These are phyloP conservation scores for Ruellia speciosa DNA, from an alignment of 305 asterid species.

Conservation along the genomic window DNA sequence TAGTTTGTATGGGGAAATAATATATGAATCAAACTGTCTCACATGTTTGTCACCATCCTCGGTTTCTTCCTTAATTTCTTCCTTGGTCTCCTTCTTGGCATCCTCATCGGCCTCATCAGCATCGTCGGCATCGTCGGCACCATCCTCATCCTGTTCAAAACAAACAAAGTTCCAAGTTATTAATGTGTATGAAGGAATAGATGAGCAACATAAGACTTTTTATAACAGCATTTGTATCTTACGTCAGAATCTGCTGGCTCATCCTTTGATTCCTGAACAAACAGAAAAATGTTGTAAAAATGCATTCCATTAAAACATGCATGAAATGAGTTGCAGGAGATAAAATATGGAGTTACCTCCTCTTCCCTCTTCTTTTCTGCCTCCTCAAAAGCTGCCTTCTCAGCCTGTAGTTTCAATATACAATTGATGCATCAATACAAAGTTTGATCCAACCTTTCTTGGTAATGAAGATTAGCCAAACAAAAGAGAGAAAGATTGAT, in stretches of 20 bases:
- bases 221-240: conserved; percentile 22
- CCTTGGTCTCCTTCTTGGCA: conserved; percentile 24
- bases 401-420: conserved; percentile 52
- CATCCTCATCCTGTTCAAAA: conserved; percentile 58
- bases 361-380: conserved; percentile 80
- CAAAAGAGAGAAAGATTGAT: background rate
- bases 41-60: conserved; percentile 39
- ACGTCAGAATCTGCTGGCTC: conserved; percentile 82
- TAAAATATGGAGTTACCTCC: conserved; percentile 38
- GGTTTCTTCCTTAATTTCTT: conserved; percentile 25
- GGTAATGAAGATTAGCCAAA: background rate
- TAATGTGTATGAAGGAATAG: background rate
- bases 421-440: no score
- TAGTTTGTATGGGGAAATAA: background rate
- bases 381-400: conserved; percentile 83
- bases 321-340: no score
- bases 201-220: background rate
- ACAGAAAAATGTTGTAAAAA: no score
- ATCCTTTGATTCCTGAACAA: conserved; percentile 56
- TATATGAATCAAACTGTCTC: conserved; percentile 20
- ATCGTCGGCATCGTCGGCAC: conserved; percentile 30
- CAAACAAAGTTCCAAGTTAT: background rate
- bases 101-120: conserved; percentile 45
- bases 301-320: background rate
- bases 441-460: no score